Conservation (phyloP, 768 basidiomycete genomes). For the Tylopilus felleus region DNA sequence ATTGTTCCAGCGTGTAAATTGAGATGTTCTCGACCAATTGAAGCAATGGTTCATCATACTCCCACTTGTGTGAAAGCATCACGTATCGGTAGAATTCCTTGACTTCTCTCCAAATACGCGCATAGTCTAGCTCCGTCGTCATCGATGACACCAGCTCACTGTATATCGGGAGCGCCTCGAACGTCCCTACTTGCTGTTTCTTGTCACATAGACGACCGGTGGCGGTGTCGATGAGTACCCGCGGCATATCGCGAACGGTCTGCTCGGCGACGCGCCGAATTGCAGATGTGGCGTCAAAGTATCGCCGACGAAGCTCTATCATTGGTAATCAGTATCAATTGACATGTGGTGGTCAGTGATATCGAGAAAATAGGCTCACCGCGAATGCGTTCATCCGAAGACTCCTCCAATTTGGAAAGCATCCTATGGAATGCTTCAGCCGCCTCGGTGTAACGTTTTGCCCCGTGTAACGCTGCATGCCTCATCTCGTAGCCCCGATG, state of each 20-base stretch:
- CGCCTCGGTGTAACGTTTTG: not conserved
- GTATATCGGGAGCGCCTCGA: conserved; percentile 3
- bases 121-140: not conserved
- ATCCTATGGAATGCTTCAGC: not conserved
- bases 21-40: too few relatives aligned
- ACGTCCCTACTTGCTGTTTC: conserved; percentile 5
- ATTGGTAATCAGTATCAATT: not conserved
- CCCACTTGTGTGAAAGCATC: conserved; percentile 13
- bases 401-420: conserved; percentile 1
- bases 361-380: not conserved
- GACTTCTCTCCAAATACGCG: conserved; percentile 5
- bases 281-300: not conserved
- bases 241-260: not conserved
- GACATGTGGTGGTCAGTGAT: not conserved
- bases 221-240: conserved; percentile 1
- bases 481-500: not conserved
- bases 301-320: conserved; percentile 1
- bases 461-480: conserved; percentile 1
- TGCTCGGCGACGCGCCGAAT: not conserved
- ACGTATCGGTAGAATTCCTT: conserved; percentile 8
- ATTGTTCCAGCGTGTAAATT: too few relatives aligned
- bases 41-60: not conserved
- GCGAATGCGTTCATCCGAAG: not conserved
- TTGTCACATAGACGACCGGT: conserved; percentile 12
- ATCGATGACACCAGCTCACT: conserved; percentile 5